Evolutionary conservation across 306 rosid genomes (phyloP), one percentile per base, ranked within the genome.

Genomic region (Prunus mume): DNA sequence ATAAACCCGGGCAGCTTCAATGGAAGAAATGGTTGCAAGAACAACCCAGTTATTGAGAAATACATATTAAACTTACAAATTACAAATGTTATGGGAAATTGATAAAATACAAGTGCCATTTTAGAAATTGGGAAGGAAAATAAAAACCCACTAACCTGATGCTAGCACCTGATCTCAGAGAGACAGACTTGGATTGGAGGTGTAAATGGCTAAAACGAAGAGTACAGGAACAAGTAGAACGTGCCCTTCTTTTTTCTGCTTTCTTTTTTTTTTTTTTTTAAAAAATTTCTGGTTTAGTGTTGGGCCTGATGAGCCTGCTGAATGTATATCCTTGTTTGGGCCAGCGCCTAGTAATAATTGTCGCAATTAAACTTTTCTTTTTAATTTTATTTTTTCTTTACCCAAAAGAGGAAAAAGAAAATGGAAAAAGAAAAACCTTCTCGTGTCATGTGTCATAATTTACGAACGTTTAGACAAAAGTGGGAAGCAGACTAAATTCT

Each of bases 141-240:
- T 38, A 38, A 38, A 38, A 38, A 38, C 43, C 43, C 12, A 58
- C 77, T 73, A 25, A 73, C 77, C 77, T 45, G 58, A 73, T 19
- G 56, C 17, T 3, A 3, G 46, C 28, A 43, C 45, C 77, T 60
- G 77, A 58, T 60, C 68, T 45, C 57, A 9, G 77, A 73, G 77
- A 20, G 13, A 73, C 27, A 45, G 68, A 58, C 57, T 25, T 25
- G 68, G 50, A 45, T 25, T 43, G 68, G 50, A 60, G 76, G 63
- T 43, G 67, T 25, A 49, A 45, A 45, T 24, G 3, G 66, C 55
- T 24, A 7, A 17, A 58, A 12, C 28, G 19, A 15, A 28, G 54
- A 19, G 27, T 18, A 24, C 27, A 32, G 69, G 69, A 9, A 34
- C 15, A 6, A 65, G 27, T 18, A 19, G 49, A 65, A 34, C 13